These are phyloP conservation scores for Tylopilus vinaceipallidus DNA, from an alignment of 768 basidiomycete species.

Conservation along the genomic window DNA sequence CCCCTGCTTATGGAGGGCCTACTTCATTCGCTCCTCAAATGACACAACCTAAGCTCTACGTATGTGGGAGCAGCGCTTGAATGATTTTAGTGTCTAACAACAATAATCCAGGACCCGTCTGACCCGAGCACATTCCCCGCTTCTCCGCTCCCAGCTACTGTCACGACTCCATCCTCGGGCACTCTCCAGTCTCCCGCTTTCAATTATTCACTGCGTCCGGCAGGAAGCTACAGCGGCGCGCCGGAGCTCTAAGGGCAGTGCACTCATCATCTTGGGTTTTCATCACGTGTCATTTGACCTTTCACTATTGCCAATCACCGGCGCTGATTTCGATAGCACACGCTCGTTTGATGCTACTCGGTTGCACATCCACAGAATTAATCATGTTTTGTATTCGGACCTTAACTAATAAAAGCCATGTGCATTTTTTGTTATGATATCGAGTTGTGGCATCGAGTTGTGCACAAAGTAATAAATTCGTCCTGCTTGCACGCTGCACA, in stretches of 20 bases:
- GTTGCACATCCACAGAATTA: no score
- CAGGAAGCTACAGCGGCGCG: slow-evolving; percentile 23
- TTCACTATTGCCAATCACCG: not conserved
- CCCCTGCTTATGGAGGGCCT: slow-evolving; percentile 7
- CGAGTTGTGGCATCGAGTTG: no score
- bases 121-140: slow-evolving; percentile 39
- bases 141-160: slow-evolving; percentile 20
- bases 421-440: no score
- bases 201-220: slow-evolving; percentile 17
- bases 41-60: slow-evolving; percentile 29
- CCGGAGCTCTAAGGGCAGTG: slow-evolving; percentile 23
- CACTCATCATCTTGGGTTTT: not conserved
- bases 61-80: slow-evolving; percentile 12
- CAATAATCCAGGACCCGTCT: slow-evolving; percentile 31
- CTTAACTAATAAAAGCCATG: no score
- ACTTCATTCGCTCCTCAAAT: slow-evolving; percentile 17
- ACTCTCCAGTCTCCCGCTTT: slow-evolving; percentile 5
- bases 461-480: no score
- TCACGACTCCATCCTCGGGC: slow-evolving; percentile 3
- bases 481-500: no score
- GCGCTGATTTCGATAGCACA: no score
- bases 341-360: no score
- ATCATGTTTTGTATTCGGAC: no score
- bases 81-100: slow-evolving; percentile 4
- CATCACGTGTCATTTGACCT: not conserved